Conservation (phyloP, 257 asterid species). For the Gynochthodes officinalis region DNA sequence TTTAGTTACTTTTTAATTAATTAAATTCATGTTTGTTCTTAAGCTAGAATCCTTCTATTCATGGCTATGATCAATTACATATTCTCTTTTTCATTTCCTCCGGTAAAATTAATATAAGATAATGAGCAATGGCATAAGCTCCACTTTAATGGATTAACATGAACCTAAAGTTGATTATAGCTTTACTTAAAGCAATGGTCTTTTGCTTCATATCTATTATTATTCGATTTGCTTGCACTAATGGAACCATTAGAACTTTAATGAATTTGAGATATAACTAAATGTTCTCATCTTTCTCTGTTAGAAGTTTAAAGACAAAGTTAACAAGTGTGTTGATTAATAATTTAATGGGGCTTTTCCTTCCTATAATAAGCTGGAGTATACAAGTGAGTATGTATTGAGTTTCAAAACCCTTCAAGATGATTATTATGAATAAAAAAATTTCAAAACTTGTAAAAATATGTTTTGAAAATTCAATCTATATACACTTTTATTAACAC, state of each 20-base stretch:
- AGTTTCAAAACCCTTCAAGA: too few species aligned
- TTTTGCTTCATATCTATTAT: slow-evolving; percentile 16
- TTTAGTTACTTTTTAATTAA: not conserved
- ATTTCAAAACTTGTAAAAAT: too few species aligned
- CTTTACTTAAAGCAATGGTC: slow-evolving; percentile 18
- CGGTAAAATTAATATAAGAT: not conserved
- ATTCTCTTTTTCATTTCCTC: not conserved
- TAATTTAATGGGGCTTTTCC: too few species aligned
- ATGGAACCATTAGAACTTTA: slow-evolving; percentile 23
- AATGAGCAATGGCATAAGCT: slow-evolving; percentile 1
- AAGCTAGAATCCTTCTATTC: not conserved
- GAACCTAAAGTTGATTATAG: slow-evolving; percentile 10
- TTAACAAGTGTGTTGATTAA: too few species aligned
- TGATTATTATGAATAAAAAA: too few species aligned
- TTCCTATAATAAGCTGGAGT: too few species aligned
- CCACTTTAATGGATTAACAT: slow-evolving; percentile 14
- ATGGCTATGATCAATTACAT: not conserved
- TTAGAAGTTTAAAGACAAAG: too few species aligned
- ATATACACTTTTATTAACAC: too few species aligned
- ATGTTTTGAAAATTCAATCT: too few species aligned
- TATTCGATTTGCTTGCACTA: slow-evolving; percentile 30
- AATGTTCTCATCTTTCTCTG: not conserved
- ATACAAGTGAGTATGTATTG: too few species aligned
- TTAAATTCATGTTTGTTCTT: not conserved
- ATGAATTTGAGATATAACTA: not conserved